phyloP scores from a whole-genome alignment of 108 stramenopile species.

The Pseudonitzschia multiseries region DNA sequence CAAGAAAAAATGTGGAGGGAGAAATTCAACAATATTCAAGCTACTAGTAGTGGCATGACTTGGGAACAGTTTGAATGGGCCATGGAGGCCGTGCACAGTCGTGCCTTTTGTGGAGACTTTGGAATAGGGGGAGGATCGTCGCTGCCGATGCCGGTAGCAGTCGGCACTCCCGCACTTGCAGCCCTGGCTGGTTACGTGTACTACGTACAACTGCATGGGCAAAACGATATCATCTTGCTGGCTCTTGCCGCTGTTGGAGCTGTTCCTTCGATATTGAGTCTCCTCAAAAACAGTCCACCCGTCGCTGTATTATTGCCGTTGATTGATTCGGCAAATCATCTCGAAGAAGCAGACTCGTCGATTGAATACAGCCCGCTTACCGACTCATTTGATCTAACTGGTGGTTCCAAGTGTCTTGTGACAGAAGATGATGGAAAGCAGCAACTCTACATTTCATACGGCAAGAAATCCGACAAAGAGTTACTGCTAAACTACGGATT shows the following conservation, averaged over 20 bases:
- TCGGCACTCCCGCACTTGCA: constrained; percentile 26
- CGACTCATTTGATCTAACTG: constrained; percentile 49
- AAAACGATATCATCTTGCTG: constrained; percentile 26
- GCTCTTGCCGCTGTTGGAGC: constrained; percentile 37
- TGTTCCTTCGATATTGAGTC: constrained; percentile 47
- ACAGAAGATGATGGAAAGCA: constrained; percentile 36
- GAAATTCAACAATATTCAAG: constrained; percentile 46
- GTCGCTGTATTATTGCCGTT: constrained; percentile 70
- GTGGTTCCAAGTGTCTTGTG: constrained; percentile 62
- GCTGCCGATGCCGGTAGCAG: constrained; percentile 19
- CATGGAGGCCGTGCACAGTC: constrained; percentile 82
- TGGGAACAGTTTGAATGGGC: constrained; percentile 74
- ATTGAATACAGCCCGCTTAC: constrained; percentile 69
- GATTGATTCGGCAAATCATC: constrained; percentile 82
- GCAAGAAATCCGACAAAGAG: constrained; percentile 59
- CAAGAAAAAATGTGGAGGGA: constrained; percentile 59
- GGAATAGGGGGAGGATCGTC: constrained; percentile 25
- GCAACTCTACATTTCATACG: constrained; percentile 77
- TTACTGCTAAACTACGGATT: constrained; percentile 79
- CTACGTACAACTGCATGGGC: constrained; percentile 9
- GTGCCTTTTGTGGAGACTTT: constrained; percentile 68
- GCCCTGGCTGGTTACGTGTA: constrained; percentile 29
- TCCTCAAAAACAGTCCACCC: constrained; percentile 13
- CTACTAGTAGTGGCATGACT: constrained; percentile 38
- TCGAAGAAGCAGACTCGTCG: constrained; percentile 60